phyloP scores from a whole-genome alignment of 2,329 filamentous ascomycete species.

The Paecilomyces fulvus region DNA sequence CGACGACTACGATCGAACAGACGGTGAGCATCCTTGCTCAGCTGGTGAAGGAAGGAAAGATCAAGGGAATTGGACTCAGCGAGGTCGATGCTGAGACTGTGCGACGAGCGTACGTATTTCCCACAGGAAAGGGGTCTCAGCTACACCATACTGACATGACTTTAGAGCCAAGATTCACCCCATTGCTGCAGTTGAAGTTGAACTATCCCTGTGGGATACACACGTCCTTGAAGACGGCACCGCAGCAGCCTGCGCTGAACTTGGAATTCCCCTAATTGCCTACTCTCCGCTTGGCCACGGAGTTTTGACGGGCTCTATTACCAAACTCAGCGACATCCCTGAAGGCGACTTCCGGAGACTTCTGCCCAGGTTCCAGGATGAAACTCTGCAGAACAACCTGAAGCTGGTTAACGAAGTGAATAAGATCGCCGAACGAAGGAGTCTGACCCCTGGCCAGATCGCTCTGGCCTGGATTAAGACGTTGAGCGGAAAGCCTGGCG shows the following conservation, averaged over 20 bases:
- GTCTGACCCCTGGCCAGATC: conserved; percentile 37
- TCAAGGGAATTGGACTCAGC: conserved; percentile 36
- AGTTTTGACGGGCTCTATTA: conserved; percentile 45
- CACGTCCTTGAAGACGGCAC: conserved; percentile 52
- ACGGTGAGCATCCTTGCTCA: conserved; percentile 31
- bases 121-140: not conserved
- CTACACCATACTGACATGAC: conserved; percentile 1
- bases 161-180: conserved; percentile 43
- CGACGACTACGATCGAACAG: conserved; percentile 41
- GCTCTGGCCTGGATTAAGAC: conserved; percentile 42
- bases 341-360: conserved; percentile 37
- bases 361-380: conserved; percentile 43
- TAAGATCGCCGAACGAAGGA: conserved; percentile 38
- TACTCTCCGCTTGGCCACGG: conserved; percentile 55
- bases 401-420: conserved; percentile 40
- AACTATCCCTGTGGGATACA: conserved; percentile 50
- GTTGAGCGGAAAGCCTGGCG: conserved; percentile 33
- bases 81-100: conserved; percentile 40
- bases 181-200: conserved; percentile 52
- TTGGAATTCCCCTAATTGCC: conserved; percentile 49
- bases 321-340: conserved; percentile 38
- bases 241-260: conserved; percentile 46
- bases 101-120: conserved; percentile 26
- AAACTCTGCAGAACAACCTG: conserved; percentile 43
- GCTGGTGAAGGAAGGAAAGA: conserved; percentile 35